Evolutionary conservation across 2,329 filamentous ascomycete genomes (phyloP), one percentile per base, ranked within the genome.

Genomic region (Ophiocordyceps polyrhachis-furcata): DNA sequence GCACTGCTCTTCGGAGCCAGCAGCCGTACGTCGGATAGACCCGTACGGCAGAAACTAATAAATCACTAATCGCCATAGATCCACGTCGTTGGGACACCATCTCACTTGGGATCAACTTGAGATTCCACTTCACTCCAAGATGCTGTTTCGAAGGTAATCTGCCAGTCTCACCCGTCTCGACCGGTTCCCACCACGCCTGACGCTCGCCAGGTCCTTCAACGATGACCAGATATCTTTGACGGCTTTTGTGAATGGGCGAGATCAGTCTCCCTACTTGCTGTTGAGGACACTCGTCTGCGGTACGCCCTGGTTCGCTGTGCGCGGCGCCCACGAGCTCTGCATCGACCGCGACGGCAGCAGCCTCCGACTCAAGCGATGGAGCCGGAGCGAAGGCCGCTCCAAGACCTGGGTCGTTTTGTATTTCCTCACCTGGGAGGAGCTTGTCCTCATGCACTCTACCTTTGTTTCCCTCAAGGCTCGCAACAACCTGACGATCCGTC

Each of bases 391-490:
- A 40, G 55, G 58, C 11, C 58, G 62, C 37, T 56, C 64, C 45
- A 76, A 69, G 50, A 52, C 64, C 1, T 79, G 75, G 75, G 70
- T 70, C 1, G 64, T 59, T 4, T 56, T 79, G 6, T 70, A 64
- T 47, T 79, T 79, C 48, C 57, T 69, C 46, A 76, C 72, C 1
- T 79, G 72, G 72, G 75, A 79, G 64, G 75, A 76, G 55, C 65
- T 79, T 58, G 69, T 75, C 2, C 62, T 79, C 1, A 72, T 77
- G 49, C 71, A 78, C 51, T 73, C 67, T 50, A 67, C 69, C 0
- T 78, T 79, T 50, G 57, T 75, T 15, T 67, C 69, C 1, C 62
- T 79, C 45, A 79, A 78, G 52, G 64, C 65, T 14, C 62, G 67
- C 2, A 73, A 69, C 47, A 55, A 54, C 13, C 54, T 67, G 40